Conservation (phyloP, 305 asterid genomes). For the Coffea humblotiana region DNA sequence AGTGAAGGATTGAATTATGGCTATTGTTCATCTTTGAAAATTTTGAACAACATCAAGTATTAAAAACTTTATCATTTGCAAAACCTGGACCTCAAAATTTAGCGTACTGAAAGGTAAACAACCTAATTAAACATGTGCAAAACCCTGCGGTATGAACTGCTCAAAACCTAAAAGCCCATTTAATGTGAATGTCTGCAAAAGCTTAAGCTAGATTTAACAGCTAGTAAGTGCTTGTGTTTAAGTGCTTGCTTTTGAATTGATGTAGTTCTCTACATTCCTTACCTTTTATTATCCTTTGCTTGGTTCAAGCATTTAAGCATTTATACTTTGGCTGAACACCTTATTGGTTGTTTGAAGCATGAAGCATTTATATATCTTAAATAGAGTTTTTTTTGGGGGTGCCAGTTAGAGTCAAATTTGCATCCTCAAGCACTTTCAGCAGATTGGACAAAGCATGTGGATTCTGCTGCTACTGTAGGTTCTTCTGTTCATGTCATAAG, state of each 20-base stretch:
- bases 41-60: too few relatives aligned
- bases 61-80: too few relatives aligned
- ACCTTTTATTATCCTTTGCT: too few relatives aligned
- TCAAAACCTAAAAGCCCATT: not conserved
- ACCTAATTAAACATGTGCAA: not conserved
- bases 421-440: conserved; percentile 66
- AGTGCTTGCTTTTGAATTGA: not conserved
- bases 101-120: too few relatives aligned
- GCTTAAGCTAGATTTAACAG: not conserved
- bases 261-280: not conserved
- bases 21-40: not conserved
- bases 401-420: conserved; percentile 85
- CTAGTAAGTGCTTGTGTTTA: not conserved
- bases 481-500: conserved; percentile 68
- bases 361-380: not conserved
- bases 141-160: not conserved
- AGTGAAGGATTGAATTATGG: not conserved
- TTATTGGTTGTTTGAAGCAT: not conserved
- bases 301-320: not conserved
- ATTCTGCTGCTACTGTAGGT: conserved; percentile 69
- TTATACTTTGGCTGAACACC: not conserved
- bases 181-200: not conserved
- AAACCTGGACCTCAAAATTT: not conserved
- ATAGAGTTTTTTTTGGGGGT: conserved; percentile 19
- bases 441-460: conserved; percentile 83